phyloP scores from a whole-genome alignment of 768 basidiomycete species.

The Lactarius hengduanensis region DNA sequence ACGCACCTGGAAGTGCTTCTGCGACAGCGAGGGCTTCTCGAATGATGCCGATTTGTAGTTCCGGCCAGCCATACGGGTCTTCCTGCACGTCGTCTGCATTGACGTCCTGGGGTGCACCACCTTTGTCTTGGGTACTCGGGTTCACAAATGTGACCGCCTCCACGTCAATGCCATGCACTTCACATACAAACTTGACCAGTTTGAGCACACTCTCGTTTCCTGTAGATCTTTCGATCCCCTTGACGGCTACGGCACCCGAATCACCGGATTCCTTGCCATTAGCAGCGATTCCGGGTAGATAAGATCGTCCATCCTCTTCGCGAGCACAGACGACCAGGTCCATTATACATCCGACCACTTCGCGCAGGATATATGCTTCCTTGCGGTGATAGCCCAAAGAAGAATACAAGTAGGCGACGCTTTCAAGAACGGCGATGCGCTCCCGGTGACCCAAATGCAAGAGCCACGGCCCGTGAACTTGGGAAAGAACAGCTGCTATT shows the following conservation, averaged over 20 bases:
- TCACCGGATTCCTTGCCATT: constrained; percentile 41
- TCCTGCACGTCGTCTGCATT: constrained; percentile 43
- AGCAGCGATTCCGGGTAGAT: constrained; percentile 41
- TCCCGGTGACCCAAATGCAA: constrained; percentile 75
- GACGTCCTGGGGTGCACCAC: constrained; percentile 33
- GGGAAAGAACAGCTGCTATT: constrained; percentile 63
- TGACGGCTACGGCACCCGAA: constrained; percentile 62
- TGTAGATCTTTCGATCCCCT: constrained; percentile 68
- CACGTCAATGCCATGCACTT: constrained; percentile 78
- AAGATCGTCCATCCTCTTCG: constrained; percentile 55
- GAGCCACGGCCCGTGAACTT: constrained; percentile 86
- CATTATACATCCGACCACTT: constrained; percentile 80
- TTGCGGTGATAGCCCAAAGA: constrained; percentile 84
- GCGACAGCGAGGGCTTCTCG: constrained; percentile 90
- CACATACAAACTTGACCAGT: constrained; percentile 72
- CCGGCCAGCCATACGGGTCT: constrained; percentile 86
- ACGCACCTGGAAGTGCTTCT: constrained; percentile 83
- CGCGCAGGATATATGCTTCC: constrained; percentile 83
- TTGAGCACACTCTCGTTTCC: constrained; percentile 82
- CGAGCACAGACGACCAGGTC: constrained; percentile 85
- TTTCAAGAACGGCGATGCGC: constrained; percentile 67
- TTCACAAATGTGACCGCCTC: constrained; percentile 59
- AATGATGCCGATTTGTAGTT: constrained; percentile 90
- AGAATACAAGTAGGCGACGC: constrained; percentile 71
- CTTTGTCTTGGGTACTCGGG: constrained; percentile 14